A percentile compares a stretch with the other conserved stretches of the same genome.
phyloP scores from a whole-genome alignment of 257 asterid genomes.

The Scutellaria barbata region DNA sequence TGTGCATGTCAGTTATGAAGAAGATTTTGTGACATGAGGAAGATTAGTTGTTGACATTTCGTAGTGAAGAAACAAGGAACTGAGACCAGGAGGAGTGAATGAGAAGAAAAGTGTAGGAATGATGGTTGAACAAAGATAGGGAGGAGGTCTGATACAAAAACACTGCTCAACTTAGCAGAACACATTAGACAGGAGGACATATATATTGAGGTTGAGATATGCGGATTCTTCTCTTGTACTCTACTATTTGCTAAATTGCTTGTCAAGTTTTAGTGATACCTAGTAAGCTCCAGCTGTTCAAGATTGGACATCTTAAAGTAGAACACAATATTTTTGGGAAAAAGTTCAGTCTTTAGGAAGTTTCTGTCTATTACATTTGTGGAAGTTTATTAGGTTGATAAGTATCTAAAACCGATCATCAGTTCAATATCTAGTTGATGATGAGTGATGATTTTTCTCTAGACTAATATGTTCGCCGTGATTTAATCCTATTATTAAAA shows the following conservation, averaged over 20 bases:
- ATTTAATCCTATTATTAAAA: neutral
- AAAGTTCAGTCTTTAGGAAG: conserved; percentile 6
- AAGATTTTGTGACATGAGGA: conserved; percentile 7
- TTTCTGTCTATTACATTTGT: neutral
- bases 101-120: neutral
- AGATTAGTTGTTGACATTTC: conserved; percentile 17
- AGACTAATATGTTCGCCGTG: conserved; percentile 2
- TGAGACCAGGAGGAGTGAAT: conserved; percentile 9
- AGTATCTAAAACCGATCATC: neutral
- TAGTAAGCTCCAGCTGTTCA: neutral
- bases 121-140: neutral
- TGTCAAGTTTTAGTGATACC: neutral
- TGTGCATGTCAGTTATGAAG: neutral
- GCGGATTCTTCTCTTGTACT: conserved; percentile 10
- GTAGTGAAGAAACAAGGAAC: conserved; percentile 1
- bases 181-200: neutral
- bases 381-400: neutral
- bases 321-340: neutral
- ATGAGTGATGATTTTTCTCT: neutral
- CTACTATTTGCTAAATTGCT: neutral
- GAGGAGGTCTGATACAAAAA: neutral
- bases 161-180: neutral
- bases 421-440: neutral
- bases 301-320: neutral
- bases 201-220: neutral